Conservation (phyloP, 495 filamentous ascomycete genomes). For the Daldinia decipiens region DNA sequence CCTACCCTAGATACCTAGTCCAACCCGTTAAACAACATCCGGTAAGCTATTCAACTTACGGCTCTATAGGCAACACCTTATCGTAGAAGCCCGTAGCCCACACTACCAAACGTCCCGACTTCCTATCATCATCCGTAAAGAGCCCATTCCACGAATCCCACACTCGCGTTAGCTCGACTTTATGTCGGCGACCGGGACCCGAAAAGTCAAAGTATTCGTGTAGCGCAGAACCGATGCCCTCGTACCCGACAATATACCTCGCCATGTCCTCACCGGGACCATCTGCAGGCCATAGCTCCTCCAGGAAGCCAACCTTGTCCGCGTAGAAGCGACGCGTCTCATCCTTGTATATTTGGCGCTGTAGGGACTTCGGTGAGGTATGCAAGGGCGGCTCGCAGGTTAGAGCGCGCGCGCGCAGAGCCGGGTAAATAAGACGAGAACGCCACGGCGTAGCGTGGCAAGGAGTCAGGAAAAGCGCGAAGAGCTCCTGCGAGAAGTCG, state of each 20-base stretch:
- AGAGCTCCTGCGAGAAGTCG: conserved; percentile 60
- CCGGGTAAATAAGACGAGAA: conserved; percentile 79
- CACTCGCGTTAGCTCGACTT: conserved; percentile 61
- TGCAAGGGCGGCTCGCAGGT: conserved; percentile 89
- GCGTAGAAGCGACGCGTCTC: conserved; percentile 93
- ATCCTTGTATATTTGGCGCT: conserved; percentile 75
- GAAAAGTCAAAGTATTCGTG: conserved; percentile 56
- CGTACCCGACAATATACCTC: conserved; percentile 66
- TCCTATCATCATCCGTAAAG: conserved; percentile 88
- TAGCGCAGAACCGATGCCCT: conserved; percentile 58
- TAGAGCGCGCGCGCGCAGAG: conserved; percentile 83
- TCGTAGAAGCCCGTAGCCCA: conserved; percentile 65
- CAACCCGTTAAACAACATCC: not conserved
- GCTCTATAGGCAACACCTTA: conserved; percentile 19
- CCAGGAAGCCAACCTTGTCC: conserved; percentile 69
- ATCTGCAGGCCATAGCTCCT: conserved; percentile 53
- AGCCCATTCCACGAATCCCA: conserved; percentile 83
- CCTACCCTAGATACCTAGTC: not conserved
- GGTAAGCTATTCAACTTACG: not conserved
- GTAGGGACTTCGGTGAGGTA: conserved; percentile 58
- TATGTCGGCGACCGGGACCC: conserved; percentile 58
- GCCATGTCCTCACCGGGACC: conserved; percentile 59
- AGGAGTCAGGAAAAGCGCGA: conserved; percentile 92
- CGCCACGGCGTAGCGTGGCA: conserved; percentile 99
- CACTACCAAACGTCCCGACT: conserved; percentile 85